These are phyloP conservation scores for Penicillium sp. DNA, from an alignment of 2,329 filamentous ascomycete genomes.

Conservation along the genomic window DNA sequence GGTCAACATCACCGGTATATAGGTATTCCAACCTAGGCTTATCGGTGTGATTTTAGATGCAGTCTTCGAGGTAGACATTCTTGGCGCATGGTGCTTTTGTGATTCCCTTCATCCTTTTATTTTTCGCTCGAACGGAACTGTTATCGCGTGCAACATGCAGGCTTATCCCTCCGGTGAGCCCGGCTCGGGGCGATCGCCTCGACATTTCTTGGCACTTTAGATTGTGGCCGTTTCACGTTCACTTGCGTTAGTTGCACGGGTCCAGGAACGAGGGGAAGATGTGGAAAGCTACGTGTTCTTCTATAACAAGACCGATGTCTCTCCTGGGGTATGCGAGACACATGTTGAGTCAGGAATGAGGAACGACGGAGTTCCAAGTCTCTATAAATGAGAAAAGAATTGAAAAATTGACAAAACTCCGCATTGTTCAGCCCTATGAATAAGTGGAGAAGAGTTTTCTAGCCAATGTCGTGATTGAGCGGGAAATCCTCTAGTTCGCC, in stretches of 20 bases:
- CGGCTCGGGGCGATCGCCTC: background rate
- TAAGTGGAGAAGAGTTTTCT: background rate
- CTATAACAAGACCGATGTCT: background rate
- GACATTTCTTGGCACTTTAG: background rate
- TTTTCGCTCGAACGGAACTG: background rate
- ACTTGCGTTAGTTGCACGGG: background rate
- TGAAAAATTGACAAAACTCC: background rate
- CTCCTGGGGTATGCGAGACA: background rate
- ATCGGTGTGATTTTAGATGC: background rate
- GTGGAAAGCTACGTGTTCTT: background rate
- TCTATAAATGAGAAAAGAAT: no score
- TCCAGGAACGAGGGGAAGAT: background rate
- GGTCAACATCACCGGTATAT: background rate
- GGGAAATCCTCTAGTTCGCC: background rate
- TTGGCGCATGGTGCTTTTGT: background rate
- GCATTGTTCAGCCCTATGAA: background rate
- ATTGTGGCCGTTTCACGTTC: background rate
- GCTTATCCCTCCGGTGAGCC: background rate
- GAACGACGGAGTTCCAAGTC: no score
- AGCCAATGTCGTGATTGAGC: background rate
- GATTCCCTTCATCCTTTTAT: background rate
- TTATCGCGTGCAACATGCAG: background rate
- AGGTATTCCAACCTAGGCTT: background rate
- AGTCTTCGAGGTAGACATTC: background rate
- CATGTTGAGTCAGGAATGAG: background rate